These are phyloP conservation scores for Trichoderma parareesei DNA, from an alignment of 495 filamentous ascomycete species.

Conservation along the genomic window DNA sequence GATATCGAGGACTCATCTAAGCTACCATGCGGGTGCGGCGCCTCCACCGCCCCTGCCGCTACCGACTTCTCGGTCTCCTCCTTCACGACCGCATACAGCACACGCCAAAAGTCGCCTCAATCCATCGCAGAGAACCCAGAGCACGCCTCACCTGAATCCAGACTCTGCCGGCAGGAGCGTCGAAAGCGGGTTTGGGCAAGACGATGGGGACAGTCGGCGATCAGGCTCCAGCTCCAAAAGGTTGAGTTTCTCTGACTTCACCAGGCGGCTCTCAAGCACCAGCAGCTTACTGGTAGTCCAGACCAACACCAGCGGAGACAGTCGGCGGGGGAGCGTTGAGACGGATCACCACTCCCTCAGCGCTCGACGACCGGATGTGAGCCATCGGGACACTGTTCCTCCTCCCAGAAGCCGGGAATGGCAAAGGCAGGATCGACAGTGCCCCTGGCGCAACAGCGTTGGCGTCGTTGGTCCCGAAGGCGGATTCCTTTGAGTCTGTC, in stretches of 20 bases:
- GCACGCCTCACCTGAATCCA: constrained; percentile 34
- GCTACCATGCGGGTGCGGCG: constrained; percentile 24
- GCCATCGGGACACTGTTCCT: constrained; percentile 15
- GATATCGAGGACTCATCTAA: constrained; percentile 16
- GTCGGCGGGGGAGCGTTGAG: constrained; percentile 40
- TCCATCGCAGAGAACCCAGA: constrained; percentile 35
- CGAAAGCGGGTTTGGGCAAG: not conserved
- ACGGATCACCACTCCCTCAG: constrained; percentile 20
- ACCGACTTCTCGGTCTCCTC: constrained; percentile 12
- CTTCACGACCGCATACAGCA: constrained; percentile 36
- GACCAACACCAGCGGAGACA: constrained; percentile 38
- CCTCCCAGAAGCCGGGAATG: constrained; percentile 14
- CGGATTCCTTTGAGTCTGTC: constrained; percentile 25
- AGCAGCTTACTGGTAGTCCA: constrained; percentile 46
- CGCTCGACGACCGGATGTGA: constrained; percentile 8
- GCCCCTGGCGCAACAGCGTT: constrained; percentile 42
- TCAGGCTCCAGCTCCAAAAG: constrained; percentile 40
- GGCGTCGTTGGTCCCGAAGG: constrained; percentile 43
- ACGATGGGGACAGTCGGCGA: constrained; percentile 23
- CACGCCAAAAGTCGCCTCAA: constrained; percentile 33
- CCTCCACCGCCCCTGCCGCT: constrained; percentile 5
- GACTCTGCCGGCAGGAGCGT: not conserved
- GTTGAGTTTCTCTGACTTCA: constrained; percentile 47
- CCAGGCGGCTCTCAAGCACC: constrained; percentile 44
- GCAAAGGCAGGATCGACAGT: constrained; percentile 17